Evolutionary conservation across 805 yeast genomes (phyloP), one percentile per base, ranked within the genome.

Genomic region (Kurtzmaniella cleridarum): DNA sequence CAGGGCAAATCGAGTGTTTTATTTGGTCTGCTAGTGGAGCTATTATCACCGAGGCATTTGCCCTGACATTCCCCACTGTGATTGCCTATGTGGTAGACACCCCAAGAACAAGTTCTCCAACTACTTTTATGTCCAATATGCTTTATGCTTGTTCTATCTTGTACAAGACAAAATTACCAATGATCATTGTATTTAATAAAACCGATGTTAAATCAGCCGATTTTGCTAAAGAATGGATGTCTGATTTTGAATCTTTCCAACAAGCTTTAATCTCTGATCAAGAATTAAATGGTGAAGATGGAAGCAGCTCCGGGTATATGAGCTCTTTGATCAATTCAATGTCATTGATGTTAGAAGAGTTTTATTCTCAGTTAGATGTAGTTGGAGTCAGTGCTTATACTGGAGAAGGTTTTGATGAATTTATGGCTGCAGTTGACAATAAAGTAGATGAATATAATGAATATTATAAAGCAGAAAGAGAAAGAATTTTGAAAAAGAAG

Each of bases 11-110:
- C 45, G 99, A 93, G 62, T 90, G 97, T 66, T 93, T 93, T 59
- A 89, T 93, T 32, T 93, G 99, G 98, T 82, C 95, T 34, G 98
- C 98, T 0, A 85, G 96, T 16, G 99, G 99, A 10, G 77, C 96
- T 16, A 93, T 93, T 45, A 84, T 93, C 42, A 91, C 98, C 1
- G 98, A 93, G 57, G 89, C 97, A 0, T 86, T 93, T 65, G 98
- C 98, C 1, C 84, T 95, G 0, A 79, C 95, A 3, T 87, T 88
- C 59, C 99, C 99, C 13, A 93, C 98, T 0, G 87, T 93, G 20
- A 78, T 93, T 46, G 98, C 98, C 0, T 93, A 93, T 59, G 82
- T 93, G 45, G 93, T 93, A 20, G 99, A 93, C 57, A 93, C 98
- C 1, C 98, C 98, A 36, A 75, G 98, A 58, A 84, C 90, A 44